phyloP scores from a whole-genome alignment of 2,329 filamentous ascomycete species.

The Magnaporthiopsis rhizophila region DNA sequence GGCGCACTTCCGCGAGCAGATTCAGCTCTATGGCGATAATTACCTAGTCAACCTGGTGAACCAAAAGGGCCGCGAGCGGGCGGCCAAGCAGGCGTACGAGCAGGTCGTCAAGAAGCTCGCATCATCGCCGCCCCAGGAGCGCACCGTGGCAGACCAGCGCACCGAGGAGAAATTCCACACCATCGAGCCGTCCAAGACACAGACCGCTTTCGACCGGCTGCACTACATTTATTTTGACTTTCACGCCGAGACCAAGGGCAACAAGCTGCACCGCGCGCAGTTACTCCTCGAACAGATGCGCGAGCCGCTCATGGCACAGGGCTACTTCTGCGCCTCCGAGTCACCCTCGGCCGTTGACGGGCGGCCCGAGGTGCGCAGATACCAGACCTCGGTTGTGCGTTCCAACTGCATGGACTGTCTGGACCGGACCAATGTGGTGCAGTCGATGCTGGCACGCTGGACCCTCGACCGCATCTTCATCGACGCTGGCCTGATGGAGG shows the following conservation, averaged over 20 bases:
- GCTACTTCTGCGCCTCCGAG: conserved; percentile 89
- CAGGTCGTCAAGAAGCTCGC: conserved; percentile 73
- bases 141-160: conserved; percentile 53
- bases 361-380: conserved; percentile 68
- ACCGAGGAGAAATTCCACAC: conserved; percentile 78
- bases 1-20: conserved; percentile 90
- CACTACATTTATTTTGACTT: conserved; percentile 99
- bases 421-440: conserved; percentile 94
- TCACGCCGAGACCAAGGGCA: conserved; percentile 92
- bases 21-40: conserved; percentile 88
- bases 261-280: conserved; percentile 87
- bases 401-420: conserved; percentile 99
- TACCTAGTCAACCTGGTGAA: conserved; percentile 97
- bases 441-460: conserved; percentile 91
- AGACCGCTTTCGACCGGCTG: conserved; percentile 65
- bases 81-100: conserved; percentile 90
- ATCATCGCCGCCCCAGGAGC: conserved; percentile 60
- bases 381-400: conserved; percentile 84
- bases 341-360: conserved; percentile 64
- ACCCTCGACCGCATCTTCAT: conserved; percentile 82
- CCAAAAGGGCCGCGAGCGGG: conserved; percentile 82
- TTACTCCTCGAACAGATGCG: conserved; percentile 76
- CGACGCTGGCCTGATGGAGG: conserved; percentile 70
- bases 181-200: conserved; percentile 49
- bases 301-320: conserved; percentile 66